Base-by-base conservation (phyloP, 805 yeast genomes). In the Candida pseudoglaebosa region DNA sequence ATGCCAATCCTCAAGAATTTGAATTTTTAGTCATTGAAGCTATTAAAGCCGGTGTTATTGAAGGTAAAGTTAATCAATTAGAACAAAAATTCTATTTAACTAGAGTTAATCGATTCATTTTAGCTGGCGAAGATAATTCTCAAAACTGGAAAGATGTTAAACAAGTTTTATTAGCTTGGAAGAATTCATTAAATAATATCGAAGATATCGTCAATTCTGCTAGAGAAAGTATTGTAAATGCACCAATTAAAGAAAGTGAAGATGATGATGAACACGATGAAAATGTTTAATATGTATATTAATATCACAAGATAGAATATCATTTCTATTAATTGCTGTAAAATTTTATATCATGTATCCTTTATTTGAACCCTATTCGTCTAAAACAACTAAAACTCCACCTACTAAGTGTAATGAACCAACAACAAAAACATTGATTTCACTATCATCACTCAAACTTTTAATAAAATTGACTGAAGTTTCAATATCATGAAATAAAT, bases 331-430 rank as follows among this genome's bases (percentile, higher is more conserved):
- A n/a, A n/a, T n/a, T n/a, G n/a, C n/a, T n/a, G n/a, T n/a, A n/a
- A n/a, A n/a, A n/a, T n/a, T n/a, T n/a, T n/a, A n/a, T n/a, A n/a
- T n/a, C n/a, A n/a, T n/a, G n/a, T n/a, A n/a, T n/a, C 7, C n/a
- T 41, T 50, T 59, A 36, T 59, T 61, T 39, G 44, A 59, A 34
- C 61, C 60, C 18, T 13, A 26, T 10, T 60, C 59, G 39, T 91
- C 96, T 31, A 88, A 63, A 4, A 90, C 96, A 2, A 88, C 89
- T 28, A 93, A 62, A 41, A 93, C 75, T 0, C 98, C 99, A 13
- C 99, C 99, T 8, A 93, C 95, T 41, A 95, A 67, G 57, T 91
- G 96, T 47, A 93, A 68, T 4, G 97, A 89, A 1, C 99, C 99
- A 42, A 95, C 84, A 0, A 89, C 97, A 63, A 89, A 84, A 1